Evolutionary conservation across 768 basidiomycete species (phyloP).

Genomic region (Pluteus cervinus): DNA sequence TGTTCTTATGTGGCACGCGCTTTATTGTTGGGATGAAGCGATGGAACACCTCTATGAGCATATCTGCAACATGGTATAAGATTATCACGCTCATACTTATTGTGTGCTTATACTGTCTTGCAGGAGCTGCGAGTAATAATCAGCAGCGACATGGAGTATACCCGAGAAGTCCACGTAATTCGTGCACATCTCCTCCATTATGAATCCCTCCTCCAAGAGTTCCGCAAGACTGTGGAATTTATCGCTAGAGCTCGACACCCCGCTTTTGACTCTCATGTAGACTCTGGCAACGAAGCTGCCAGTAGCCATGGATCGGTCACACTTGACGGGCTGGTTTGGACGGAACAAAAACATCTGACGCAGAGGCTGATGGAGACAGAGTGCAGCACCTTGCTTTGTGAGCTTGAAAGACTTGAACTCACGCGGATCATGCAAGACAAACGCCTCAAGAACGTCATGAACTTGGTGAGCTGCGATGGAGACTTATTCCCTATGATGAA

Average conservation of each 20-base stretch:
- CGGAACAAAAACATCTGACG: conserved; percentile 18
- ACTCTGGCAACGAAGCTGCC: too few species aligned
- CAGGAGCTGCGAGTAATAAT: conserved; percentile 45
- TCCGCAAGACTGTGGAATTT: conserved; percentile 46
- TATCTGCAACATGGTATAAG: conserved; percentile 38
- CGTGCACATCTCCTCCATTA: conserved; percentile 59
- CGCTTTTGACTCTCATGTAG: conserved; percentile 37
- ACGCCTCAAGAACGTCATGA: conserved; percentile 46
- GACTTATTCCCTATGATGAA: too few species aligned
- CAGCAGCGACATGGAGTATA: conserved; percentile 37
- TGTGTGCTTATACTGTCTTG: conserved; percentile 10
- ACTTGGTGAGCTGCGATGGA: conserved; percentile 25
- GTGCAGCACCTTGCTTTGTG: conserved; percentile 38
- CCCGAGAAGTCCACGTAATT: conserved; percentile 50
- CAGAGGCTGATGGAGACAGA: conserved; percentile 34
- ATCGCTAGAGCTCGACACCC: conserved; percentile 45
- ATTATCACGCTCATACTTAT: conserved; percentile 7
- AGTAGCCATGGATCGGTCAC: too few species aligned
- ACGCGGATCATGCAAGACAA: conserved; percentile 34
- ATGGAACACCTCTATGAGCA: conserved; percentile 47
- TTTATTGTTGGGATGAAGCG: conserved; percentile 60
- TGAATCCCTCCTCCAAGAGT: conserved; percentile 47
- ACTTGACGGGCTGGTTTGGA: too few species aligned
- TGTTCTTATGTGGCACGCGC: conserved; percentile 50
- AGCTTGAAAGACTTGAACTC: conserved; percentile 43